These are phyloP conservation scores for Ampelomyces quisqualis DNA, from an alignment of 2,329 filamentous ascomycete species.

Conservation along the genomic window DNA sequence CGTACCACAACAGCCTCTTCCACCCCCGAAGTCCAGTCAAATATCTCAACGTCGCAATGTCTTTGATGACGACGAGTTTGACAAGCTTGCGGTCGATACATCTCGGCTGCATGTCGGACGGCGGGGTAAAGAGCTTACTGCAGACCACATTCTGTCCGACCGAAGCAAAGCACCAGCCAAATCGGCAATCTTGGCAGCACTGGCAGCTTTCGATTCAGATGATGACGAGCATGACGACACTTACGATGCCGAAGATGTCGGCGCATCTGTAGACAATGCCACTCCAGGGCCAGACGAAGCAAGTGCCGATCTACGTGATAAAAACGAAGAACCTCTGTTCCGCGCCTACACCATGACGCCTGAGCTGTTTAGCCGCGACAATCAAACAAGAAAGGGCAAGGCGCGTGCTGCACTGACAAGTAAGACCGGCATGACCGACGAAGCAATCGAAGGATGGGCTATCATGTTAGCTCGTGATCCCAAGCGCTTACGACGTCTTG, in stretches of 20 bases:
- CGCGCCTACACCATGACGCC: constrained; percentile 66
- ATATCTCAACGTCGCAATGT: constrained; percentile 66
- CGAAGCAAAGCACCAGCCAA: constrained; percentile 68
- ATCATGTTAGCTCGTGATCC: constrained; percentile 79
- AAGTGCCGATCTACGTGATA: constrained; percentile 57
- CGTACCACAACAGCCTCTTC: constrained; percentile 31
- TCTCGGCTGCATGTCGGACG: constrained; percentile 79
- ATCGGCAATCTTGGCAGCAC: constrained; percentile 81
- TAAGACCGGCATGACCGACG: constrained; percentile 87
- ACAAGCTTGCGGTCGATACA: constrained; percentile 64
- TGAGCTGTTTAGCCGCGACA: constrained; percentile 69
- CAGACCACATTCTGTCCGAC: constrained; percentile 71
- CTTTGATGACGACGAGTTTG: constrained; percentile 74
- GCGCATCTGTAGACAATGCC: constrained; percentile 75
- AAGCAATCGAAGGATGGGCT: constrained; percentile 91
- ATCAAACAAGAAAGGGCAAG: constrained; percentile 65
- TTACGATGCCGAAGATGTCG: constrained; percentile 89
- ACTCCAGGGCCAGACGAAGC: constrained; percentile 53
- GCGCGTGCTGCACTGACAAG: constrained; percentile 65
- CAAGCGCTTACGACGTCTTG: constrained; percentile 66
- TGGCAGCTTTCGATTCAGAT: constrained; percentile 86
- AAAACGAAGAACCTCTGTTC: constrained; percentile 72
- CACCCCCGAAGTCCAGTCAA: constrained; percentile 62
- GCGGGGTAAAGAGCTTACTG: constrained; percentile 60
- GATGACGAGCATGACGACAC: constrained; percentile 97